Conservation (phyloP, 148 eudicot species). For the Rhododendron griersonianum region DNA sequence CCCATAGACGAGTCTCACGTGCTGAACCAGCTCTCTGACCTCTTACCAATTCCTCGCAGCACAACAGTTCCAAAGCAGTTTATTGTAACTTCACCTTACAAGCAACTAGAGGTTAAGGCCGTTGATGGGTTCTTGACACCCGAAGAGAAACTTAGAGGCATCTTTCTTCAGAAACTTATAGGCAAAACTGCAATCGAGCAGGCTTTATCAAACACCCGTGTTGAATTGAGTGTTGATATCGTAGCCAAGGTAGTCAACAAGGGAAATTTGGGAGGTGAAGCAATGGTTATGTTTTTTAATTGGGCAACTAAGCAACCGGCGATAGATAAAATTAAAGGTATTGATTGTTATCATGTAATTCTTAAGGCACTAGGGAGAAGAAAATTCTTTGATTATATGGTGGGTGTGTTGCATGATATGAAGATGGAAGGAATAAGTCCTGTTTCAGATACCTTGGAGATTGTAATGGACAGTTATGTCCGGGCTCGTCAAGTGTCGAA, state of each 20-base stretch:
- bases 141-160: conserved; percentile 77
- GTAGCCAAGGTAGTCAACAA: conserved; percentile 59
- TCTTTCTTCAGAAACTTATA: conserved; percentile 69
- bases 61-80: conserved; percentile 3
- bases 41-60: conserved; percentile 41
- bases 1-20: conserved; percentile 35
- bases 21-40: conserved; percentile 47
- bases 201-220: conserved; percentile 35
- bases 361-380: conserved; percentile 81
- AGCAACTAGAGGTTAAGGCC: conserved; percentile 17
- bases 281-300: conserved; percentile 63
- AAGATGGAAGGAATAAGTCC: conserved; percentile 28
- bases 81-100: conserved; percentile 8
- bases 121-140: conserved; percentile 49
- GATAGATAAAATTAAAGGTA: conserved; percentile 17
- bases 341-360: conserved; percentile 46
- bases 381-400: conserved; percentile 57
- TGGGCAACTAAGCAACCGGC: conserved; percentile 59
- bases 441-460: conserved; percentile 40
- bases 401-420: conserved; percentile 51
- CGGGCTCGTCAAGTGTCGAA: conserved; percentile 46
- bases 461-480: conserved; percentile 70
- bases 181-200: conserved; percentile 46
- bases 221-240: conserved; percentile 38
- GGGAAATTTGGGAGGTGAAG: conserved; percentile 63